Percentiles rank a stretch among this genome's conserved stretches.
Evolutionary conservation across 2,329 filamentous ascomycete genomes (phyloP).

Genomic region (Exophiala mesophila): DNA sequence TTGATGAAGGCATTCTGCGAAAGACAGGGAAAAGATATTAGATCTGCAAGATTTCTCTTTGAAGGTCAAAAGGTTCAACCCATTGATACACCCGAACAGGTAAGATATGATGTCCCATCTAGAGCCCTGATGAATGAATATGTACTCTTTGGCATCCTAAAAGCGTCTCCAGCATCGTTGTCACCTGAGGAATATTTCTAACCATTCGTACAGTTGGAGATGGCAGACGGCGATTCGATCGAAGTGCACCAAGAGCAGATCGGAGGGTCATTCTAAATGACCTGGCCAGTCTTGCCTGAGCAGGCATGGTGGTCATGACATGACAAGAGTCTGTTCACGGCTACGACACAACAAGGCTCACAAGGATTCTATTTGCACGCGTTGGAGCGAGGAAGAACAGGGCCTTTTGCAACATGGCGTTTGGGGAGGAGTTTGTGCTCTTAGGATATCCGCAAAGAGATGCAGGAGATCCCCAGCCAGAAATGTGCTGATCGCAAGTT

Average conservation of each 20-base stretch:
- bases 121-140: too few relatives aligned
- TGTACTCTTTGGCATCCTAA: too few relatives aligned
- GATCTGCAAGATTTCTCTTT: conserved; percentile 88
- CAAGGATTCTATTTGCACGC: background rate
- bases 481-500: too few relatives aligned
- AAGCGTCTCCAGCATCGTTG: too few relatives aligned
- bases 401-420: background rate
- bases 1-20: conserved; percentile 98
- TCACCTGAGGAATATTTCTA: too few relatives aligned
- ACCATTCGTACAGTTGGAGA: conserved; percentile 66
- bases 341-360: background rate
- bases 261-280: conserved; percentile 53
- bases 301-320: too few relatives aligned
- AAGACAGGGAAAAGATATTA: conserved; percentile 80
- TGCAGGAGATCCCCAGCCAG: too few relatives aligned
- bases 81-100: conserved; percentile 83
- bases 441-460: too few relatives aligned
- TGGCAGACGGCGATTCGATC: conserved; percentile 91
- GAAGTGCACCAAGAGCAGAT: conserved; percentile 99
- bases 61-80: conserved; percentile 90
- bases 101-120: too few relatives aligned
- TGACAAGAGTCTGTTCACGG: too few relatives aligned
- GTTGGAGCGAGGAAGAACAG: background rate
- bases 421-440: too few relatives aligned
- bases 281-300: background rate